Base-by-base conservation (phyloP, 2,329 filamentous ascomycete genomes). In the Colletotrichum karsti region DNA sequence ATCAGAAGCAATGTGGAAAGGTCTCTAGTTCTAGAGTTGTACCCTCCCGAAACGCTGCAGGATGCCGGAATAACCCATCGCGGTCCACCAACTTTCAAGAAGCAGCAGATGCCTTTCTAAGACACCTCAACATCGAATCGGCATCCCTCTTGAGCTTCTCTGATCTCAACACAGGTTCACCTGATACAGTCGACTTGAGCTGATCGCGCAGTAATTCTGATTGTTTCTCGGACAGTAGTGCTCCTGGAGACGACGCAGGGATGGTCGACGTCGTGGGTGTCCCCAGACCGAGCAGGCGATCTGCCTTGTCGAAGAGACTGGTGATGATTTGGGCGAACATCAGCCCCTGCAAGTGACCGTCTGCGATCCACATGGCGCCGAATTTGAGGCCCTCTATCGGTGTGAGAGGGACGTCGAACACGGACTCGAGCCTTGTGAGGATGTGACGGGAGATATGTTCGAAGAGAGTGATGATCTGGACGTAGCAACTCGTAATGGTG, bases 401-500 rank as follows among this genome's bases (percentile, higher is more conserved):
- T 41, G 72, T 54, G 5, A 62, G 39, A 6, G 41, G 70, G 54
- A 10, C 71, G 60, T n/a, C 63, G 15, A 9, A 65, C 22, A 35
- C 67, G 37, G 41, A 71, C 9, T 73, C 42, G 5, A 71, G 68
- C 10, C 69, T 68, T 41, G 74, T 59, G 24, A 72, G 62, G 18
- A 74, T 70, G 10, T 67, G 67, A 44, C 74, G 51, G 5, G 73
- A 26, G 24, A 72, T 53, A 22, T 20, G 15, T 30, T 78, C 77
- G 15, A 76, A 69, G 54, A 74, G 71, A 8, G 69, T 69, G 55
- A 74, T 66, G 26, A 76, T 63, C 26, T 78, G 75, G 5, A 72
- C 67, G 48, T 73, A 77, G 51, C 75, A 78, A 7, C 76, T 78
- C 51, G 76, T 73, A 41, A 76, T 68, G 22, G 75, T 69, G 28